Evolutionary conservation across 768 basidiomycete genomes (phyloP).

Genomic region (Cystobasidium onofrii): DNA sequence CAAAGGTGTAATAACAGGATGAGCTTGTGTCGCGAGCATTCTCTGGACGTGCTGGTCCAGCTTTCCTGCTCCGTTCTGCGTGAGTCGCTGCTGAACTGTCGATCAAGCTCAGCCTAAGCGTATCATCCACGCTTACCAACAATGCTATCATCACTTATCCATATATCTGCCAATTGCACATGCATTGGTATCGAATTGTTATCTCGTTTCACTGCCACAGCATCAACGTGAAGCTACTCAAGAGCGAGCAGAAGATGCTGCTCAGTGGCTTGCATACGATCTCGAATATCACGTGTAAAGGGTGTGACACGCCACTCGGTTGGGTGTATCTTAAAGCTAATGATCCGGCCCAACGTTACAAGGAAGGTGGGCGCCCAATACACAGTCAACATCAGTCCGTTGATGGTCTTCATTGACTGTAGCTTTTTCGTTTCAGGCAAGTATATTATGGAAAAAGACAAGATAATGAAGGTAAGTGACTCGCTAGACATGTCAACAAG

Average conservation of each 20-base stretch:
- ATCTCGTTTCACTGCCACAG: neutral
- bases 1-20: neutral
- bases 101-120: neutral
- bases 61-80: conserved; percentile 27
- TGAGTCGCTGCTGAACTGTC: neutral
- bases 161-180: too few species aligned
- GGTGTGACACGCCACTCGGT: conserved; percentile 22
- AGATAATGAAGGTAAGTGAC: conserved; percentile 4
- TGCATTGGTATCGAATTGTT: too few species aligned
- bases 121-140: neutral
- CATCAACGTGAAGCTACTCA: conserved; percentile 16
- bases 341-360: conserved; percentile 20
- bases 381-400: too few species aligned
- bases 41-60: conserved; percentile 29
- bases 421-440: neutral
- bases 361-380: conserved; percentile 23
- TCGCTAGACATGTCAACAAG: neutral
- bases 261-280: conserved; percentile 28
- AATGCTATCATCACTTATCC: neutral
- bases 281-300: conserved; percentile 24
- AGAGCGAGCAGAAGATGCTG: conserved; percentile 29
- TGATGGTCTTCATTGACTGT: too few species aligned
- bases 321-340: conserved; percentile 28
- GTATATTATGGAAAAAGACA: conserved; percentile 21
- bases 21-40: conserved; percentile 29